phyloP scores from a whole-genome alignment of 345 rosid genomes.

The Physaria fendleri region DNA sequence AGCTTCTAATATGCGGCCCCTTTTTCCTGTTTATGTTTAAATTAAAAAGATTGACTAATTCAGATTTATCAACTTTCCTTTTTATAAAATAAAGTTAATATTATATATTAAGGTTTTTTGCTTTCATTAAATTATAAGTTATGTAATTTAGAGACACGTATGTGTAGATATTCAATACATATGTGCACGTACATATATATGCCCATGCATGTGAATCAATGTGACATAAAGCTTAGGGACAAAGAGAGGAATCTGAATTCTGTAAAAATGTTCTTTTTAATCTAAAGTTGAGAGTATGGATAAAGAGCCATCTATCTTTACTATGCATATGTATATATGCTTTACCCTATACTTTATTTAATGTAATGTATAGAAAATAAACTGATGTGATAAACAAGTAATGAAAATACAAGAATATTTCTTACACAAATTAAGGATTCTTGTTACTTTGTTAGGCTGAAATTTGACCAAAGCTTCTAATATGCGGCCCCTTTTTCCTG shows the following conservation, averaged over 20 bases:
- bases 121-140: not conserved
- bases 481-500: conserved; percentile 17
- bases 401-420: conserved; percentile 9
- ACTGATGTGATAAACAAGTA: not conserved
- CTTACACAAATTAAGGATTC: conserved; percentile 15
- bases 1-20: conserved; percentile 16
- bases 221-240: conserved; percentile 20
- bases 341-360: not conserved
- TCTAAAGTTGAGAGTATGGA: conserved; percentile 3
- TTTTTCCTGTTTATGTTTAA: conserved; percentile 1
- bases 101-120: not conserved
- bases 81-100: conserved; percentile 4
- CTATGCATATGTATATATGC: not conserved
- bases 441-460: conserved; percentile 15
- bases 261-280: conserved; percentile 13
- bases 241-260: conserved; percentile 17
- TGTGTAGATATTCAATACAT: not conserved
- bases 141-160: not conserved
- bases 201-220: conserved; percentile 26
- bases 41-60: conserved; percentile 8
- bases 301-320: conserved; percentile 4
- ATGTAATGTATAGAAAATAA: not conserved
- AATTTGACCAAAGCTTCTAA: conserved; percentile 12
- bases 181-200: conserved; percentile 11
- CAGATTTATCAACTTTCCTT: conserved; percentile 17